Base-by-base conservation (phyloP, 805 yeast genomes). In the Metschnikowia baotianmanensis region DNA sequence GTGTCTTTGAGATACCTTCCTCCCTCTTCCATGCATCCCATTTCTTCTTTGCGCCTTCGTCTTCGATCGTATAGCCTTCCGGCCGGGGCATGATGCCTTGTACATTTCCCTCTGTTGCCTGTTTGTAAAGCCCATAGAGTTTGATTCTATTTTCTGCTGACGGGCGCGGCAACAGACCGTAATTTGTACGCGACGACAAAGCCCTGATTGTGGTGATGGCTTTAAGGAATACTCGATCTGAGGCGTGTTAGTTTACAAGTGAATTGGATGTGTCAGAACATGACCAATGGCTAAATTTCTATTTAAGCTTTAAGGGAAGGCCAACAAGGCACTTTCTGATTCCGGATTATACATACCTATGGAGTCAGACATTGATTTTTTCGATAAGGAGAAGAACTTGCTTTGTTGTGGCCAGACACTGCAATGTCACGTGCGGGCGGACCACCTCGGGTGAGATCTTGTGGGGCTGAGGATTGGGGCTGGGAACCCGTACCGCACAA, bases 21-120 rank as follows among this genome's bases (percentile, higher is more conserved):
- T 84, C 86, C 18, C 74, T 59, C 48, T 82, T 79, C 96, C 96
- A 87, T 0, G 95, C 88, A 52, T 84, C 90, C 83, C 89, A 85
- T 58, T 87, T 86, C 51, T 79, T 74, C 55, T 77, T 76, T 8
- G 83, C 83, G 3, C 81, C 82, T 48, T 75, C 82, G 52, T 80
- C 86, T 48, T 81, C 87, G 7, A 76, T 67, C 1, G 76, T 61
- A 30, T 58, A 61, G 4, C 89, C 90, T 1, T 62, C 60, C 0
- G 91, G 91, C 34, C 88, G 65, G 2, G 75, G 73, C 78, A 84
- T 74, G 30, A 83, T 69, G 2, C 82, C 82, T 34, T 74, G 76
- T 7, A 85, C 88, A 58, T 87, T 80, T 6, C 96, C 96, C 61
- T 86, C 91, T 5, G 95, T 87, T 2, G 95, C 90, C 57, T 87